Base-by-base conservation (phyloP, 441 rosid genomes). In the Erysimum cheiri region DNA sequence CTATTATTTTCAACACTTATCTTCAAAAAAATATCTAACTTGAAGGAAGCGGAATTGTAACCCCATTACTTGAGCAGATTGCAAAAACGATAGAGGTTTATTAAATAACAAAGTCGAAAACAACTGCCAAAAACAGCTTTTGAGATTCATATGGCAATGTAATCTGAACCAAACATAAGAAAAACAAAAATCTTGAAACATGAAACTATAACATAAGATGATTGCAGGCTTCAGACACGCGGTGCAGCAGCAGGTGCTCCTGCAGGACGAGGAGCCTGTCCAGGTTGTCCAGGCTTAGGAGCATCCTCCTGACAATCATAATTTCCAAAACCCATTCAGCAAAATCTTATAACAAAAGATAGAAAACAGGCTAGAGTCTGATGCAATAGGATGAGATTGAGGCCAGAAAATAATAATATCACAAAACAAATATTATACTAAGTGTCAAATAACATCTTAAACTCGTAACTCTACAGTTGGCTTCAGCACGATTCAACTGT, bases 281-380 rank as follows among this genome's bases (percentile, higher is more conserved):
- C 71, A 9, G 77, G 85, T 24, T 81, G 90, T 41, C 89, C 89
- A 2, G 87, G 77, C 80, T 84, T 86, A 11, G 87, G 86, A 1
- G 66, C 11, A 65, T 88, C 93, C 52, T 88, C 90, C 89, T 83
- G 76, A 12, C 4, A 3, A 9, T 19, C 5, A 57, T 32, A n/a
- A 41, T 54, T 6, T 4, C 4, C 1, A 47, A 13, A 7, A 19
- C 10, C 39, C 5, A 41, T 8, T 15, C 8, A 54, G 36, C 10
- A 1, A 29, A n/a, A 17, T 22, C 24, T 22, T 22, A 22, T 2
- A 22, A 22, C 24, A 22, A 22, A 22, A 22, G 24, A 22, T 22
- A 22, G 24, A 22, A 22, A 22, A 22, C 24, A 22, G 24, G 24
- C 24, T 22, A 22, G 24, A 22, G 24, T 22, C 24, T 22, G 24